Evolutionary conservation across 768 basidiomycete species (phyloP), one percentile per base, ranked within the genome.

Genomic region (Pulveroboletus sp.): DNA sequence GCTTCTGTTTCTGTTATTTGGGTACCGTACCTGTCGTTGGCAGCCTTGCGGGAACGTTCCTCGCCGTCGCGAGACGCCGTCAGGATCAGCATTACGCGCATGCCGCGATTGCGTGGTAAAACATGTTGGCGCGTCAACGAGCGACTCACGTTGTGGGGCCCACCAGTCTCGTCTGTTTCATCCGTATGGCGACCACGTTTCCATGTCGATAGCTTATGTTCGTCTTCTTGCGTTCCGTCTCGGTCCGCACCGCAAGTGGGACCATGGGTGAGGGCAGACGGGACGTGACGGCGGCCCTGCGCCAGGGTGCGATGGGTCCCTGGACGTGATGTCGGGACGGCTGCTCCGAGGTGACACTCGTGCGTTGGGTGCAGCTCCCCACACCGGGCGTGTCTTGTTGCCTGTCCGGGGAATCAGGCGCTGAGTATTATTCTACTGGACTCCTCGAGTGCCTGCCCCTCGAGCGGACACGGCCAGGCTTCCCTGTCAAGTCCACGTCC

Each of bases 371-470:
- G 8, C 35, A 35, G 24, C 40, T 43, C 48, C 39, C 46, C 43
- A 35, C 26, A 11, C 24, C 35, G 49, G 55, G 27, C 24, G 31
- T 1, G 30, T 41, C 43, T 45, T 58, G 18, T 45, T 58, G 18
- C 57, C 57, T 52, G 36, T 64, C 64, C 40, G 46, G 62, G 55
- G 55, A 60, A 51, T 58, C 55, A 57, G 48, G 35, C 55, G 48
- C 58, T 39, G 21, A 21, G 21, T 10, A 27, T 39, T 30, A 28
- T 26, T 24, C 3, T 28, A 28, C 27, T 28, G 3, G 3, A 28
- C 27, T 43, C 26, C 12, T 24, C 17, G 36, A 39, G 17, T 39
- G 15, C 15, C 42, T 40, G 18, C 31, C 45, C n/a, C 18, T 54
- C 53, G 53, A 49, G 39, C 18, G 48, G 21, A 45, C 28, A 39